Percentiles rank a stretch among this genome's conserved stretches.
Evolutionary conservation across 495 filamentous ascomycete species (phyloP).

Genomic region (Lepraria neglecta): DNA sequence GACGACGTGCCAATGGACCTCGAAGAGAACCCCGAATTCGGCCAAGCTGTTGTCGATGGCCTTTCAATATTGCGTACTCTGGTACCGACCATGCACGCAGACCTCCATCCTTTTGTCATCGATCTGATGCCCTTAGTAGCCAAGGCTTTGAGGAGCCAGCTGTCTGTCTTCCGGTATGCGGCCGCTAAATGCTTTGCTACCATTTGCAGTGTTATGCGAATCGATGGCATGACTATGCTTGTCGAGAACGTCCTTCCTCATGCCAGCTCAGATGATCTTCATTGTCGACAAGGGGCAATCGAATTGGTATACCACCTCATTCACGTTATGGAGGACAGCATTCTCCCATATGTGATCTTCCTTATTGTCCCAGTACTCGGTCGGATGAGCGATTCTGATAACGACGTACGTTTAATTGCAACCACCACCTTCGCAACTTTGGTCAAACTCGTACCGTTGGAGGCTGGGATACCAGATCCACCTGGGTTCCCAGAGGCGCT

Average conservation of each 20-base stretch:
- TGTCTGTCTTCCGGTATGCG: slow-evolving; percentile 90
- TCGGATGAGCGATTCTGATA: slow-evolving; percentile 98
- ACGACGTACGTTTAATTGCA: slow-evolving; percentile 86
- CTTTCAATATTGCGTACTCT: slow-evolving; percentile 88
- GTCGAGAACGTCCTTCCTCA: slow-evolving; percentile 88
- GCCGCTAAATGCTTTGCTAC: slow-evolving; percentile 97
- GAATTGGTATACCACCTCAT: slow-evolving; percentile 94
- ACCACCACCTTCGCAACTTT: slow-evolving; percentile 96
- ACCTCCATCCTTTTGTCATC: slow-evolving; percentile 70
- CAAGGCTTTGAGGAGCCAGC: slow-evolving; percentile 73
- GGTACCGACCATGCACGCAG: slow-evolving; percentile 69
- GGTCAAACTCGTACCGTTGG: slow-evolving; percentile 96
- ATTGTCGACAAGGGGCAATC: slow-evolving; percentile 83
- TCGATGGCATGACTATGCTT: slow-evolving; percentile 90
- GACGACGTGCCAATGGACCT: slow-evolving; percentile 66
- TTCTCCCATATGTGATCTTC: slow-evolving; percentile 97
- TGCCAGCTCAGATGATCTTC: slow-evolving; percentile 82
- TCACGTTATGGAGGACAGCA: slow-evolving; percentile 94
- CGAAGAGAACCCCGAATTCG: slow-evolving; percentile 61
- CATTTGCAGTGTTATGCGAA: slow-evolving; percentile 89
- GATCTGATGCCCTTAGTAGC: slow-evolving; percentile 78
- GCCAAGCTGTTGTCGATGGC: slow-evolving; percentile 88
- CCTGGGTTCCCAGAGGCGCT: slow-evolving; percentile 84
- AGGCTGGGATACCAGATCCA: slow-evolving; percentile 95
- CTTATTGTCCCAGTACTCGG: slow-evolving; percentile 96